Evolutionary conservation across 2,329 filamentous ascomycete species (phyloP).

Genomic region (Monilinia fructicola): DNA sequence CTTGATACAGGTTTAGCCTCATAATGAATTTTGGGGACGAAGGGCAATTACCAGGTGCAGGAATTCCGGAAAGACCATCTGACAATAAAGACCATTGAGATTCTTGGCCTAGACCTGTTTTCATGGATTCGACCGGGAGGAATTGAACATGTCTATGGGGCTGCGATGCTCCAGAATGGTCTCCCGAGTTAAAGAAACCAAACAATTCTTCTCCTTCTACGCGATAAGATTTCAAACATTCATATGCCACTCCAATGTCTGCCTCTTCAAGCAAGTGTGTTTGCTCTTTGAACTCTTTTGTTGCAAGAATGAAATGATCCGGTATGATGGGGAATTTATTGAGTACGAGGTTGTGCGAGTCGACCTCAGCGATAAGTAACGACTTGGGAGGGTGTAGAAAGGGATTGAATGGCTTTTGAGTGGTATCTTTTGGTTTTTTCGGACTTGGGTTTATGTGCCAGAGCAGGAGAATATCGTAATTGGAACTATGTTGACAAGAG

Average conservation of each 20-base stretch:
- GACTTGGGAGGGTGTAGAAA: conserved; percentile 60
- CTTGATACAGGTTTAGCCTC: conserved; percentile 23
- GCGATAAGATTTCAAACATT: conserved; percentile 54
- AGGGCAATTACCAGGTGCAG: conserved; percentile 26
- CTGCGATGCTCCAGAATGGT: conserved; percentile 68
- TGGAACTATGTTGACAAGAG: conserved; percentile 57
- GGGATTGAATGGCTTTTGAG: conserved; percentile 53
- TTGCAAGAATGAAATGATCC: conserved; percentile 71
- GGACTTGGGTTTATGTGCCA: conserved; percentile 65
- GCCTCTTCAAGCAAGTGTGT: conserved; percentile 58
- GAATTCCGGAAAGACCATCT: conserved; percentile 40
- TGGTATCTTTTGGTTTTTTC: conserved; percentile 35
- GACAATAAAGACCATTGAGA: conserved; percentile 53
- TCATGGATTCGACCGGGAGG: conserved; percentile 65
- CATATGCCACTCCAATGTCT: conserved; percentile 61
- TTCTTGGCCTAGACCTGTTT: conserved; percentile 44
- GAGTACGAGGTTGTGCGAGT: conserved; percentile 62
- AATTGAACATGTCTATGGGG: conserved; percentile 71
- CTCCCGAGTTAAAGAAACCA: conserved; percentile 58
- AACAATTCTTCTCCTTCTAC: conserved; percentile 46
- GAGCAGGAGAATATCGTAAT: conserved; percentile 66
- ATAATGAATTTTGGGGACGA: no score
- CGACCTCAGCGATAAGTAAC: conserved; percentile 55
- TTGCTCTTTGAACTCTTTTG: conserved; percentile 62
- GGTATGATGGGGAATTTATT: conserved; percentile 75